Conservation (phyloP, 805 yeast genomes). For the Hanseniaspora occidentalis region DNA sequence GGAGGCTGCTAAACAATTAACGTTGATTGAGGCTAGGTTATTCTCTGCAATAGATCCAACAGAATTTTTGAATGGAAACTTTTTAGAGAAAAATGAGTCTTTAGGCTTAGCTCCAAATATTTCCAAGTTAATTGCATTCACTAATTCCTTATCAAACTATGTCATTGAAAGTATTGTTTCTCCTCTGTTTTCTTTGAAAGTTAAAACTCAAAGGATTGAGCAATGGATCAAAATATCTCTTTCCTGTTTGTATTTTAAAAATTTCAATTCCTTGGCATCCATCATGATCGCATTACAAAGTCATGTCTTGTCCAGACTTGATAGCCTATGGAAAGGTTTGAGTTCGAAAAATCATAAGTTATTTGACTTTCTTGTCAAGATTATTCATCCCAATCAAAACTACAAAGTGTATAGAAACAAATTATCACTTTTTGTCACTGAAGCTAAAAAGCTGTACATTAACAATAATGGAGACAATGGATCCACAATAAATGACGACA, state of each 20-base stretch:
- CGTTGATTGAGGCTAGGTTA: slow-evolving; percentile 56
- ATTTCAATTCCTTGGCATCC: slow-evolving; percentile 69
- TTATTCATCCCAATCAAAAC: slow-evolving; percentile 66
- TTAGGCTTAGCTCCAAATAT: slow-evolving; percentile 52
- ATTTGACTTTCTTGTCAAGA: slow-evolving; percentile 50
- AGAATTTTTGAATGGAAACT: slow-evolving; percentile 56
- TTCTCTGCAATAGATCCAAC: slow-evolving; percentile 51
- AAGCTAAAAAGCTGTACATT: slow-evolving; percentile 24
- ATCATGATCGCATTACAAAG: slow-evolving; percentile 68
- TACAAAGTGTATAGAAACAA: slow-evolving; percentile 56
- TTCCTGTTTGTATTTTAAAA: slow-evolving; percentile 59
- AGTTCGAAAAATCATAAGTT: slow-evolving; percentile 49
- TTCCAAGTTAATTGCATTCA: slow-evolving; percentile 47
- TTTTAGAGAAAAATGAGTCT: slow-evolving; percentile 45
- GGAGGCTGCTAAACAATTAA: slow-evolving; percentile 67
- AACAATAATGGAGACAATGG: slow-evolving; percentile 7
- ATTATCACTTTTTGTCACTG: slow-evolving; percentile 33
- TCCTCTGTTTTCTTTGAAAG: slow-evolving; percentile 27
- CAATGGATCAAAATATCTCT: slow-evolving; percentile 66
- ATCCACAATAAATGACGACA: slow-evolving; percentile 19
- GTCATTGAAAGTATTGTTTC: slow-evolving; percentile 58
- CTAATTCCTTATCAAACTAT: slow-evolving; percentile 60
- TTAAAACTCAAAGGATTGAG: slow-evolving; percentile 42
- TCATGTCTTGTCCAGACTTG: slow-evolving; percentile 51
- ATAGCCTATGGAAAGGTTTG: slow-evolving; percentile 45